These are phyloP conservation scores for Ploettnerulaceae sp. DNA, from an alignment of 2,329 filamentous ascomycete species.

Conservation along the genomic window DNA sequence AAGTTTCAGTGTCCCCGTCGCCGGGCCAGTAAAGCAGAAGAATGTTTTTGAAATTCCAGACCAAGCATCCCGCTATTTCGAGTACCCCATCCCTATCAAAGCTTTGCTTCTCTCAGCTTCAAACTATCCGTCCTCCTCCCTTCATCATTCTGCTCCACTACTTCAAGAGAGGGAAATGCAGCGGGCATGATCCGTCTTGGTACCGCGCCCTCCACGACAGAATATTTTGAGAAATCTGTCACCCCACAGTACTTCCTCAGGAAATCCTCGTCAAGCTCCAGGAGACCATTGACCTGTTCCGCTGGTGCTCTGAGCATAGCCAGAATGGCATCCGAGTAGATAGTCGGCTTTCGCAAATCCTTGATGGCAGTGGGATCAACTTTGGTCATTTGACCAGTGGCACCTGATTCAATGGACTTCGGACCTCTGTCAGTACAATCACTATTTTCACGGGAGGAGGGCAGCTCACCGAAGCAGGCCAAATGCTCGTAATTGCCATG, in stretches of 20 bases:
- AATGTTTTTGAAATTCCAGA: too few relatives aligned
- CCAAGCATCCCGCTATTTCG: too few relatives aligned
- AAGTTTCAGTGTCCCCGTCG: too few relatives aligned
- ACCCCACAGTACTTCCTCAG: slow-evolving; percentile 59
- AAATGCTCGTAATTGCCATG: slow-evolving; percentile 78
- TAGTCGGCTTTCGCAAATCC: slow-evolving; percentile 63
- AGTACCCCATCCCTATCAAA: too few relatives aligned
- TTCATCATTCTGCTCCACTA: slow-evolving; percentile 77
- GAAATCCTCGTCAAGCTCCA: slow-evolving; percentile 79
- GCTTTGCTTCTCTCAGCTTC: slow-evolving; percentile 17
- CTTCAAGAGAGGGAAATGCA: slow-evolving; percentile 60
- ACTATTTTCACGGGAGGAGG: slow-evolving; percentile 11
- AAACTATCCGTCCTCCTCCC: slow-evolving; percentile 66
- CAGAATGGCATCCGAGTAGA: slow-evolving; percentile 77
- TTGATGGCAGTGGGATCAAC: slow-evolving; percentile 43
- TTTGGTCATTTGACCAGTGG: slow-evolving; percentile 53
- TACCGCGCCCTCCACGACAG: slow-evolving; percentile 54
- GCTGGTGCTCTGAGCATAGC: slow-evolving; percentile 61
- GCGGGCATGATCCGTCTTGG: slow-evolving; percentile 76
- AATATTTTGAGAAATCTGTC: slow-evolving; percentile 68
- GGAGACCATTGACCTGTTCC: slow-evolving; percentile 60
- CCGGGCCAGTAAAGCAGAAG: too few relatives aligned
- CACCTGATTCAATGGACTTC: slow-evolving; percentile 67
- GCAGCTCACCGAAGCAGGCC: slow-evolving; percentile 65
- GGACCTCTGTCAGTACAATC: background rate